Evolutionary conservation across 208 protist species (phyloP), one percentile per base, ranked within the genome.

Genomic region (Crithidia brevicula): DNA sequence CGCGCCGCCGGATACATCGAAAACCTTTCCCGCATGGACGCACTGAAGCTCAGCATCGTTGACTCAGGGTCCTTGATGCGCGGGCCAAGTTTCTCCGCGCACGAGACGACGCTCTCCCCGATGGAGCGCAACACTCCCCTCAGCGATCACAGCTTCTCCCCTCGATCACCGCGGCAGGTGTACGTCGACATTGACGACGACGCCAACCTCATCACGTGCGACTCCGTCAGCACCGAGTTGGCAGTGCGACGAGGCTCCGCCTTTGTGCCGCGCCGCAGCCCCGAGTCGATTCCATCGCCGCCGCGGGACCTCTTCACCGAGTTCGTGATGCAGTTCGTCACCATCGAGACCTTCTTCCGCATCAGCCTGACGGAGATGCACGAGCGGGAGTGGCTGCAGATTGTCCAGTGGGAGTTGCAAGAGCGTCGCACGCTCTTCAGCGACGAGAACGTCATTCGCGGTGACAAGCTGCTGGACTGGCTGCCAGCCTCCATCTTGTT

Each of bases 311-410:
- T 88, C 30, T 74, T 83, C 51, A 59, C 36, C 13, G 86, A 92
- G 33, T 85, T 77, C 36, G 38, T 85, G n/a, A 53, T 38, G 11
- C 82, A 89, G 45, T 92, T 83, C 61, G 20, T 40, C 11, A 61
- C 77, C 10, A 67, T 89, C 58, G 86, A 92, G 68, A 40, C 60
- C 4, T 86, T 88, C 51, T 92, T 89, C 45, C 83, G 86, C 28
- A 50, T 71, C 51, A 88, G 56, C 60, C 52, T 92, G 27, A 47
- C 43, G 4, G 83, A 89, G 49, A 73, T 81, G 58, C 50, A 74
- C 67, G 82, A 85, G 63, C 81, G 72, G 43, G 80, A 92, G 74
- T 89, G 83, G 82, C 59, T 89, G 31, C 70, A 73, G 27, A 82
- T 89, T 47, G 42, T 89, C 25, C 79, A 88, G 62, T 58, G 62